These are phyloP conservation scores for Panicum virgatum DNA, from an alignment of 202 grass and related monocot species.

Conservation along the genomic window DNA sequence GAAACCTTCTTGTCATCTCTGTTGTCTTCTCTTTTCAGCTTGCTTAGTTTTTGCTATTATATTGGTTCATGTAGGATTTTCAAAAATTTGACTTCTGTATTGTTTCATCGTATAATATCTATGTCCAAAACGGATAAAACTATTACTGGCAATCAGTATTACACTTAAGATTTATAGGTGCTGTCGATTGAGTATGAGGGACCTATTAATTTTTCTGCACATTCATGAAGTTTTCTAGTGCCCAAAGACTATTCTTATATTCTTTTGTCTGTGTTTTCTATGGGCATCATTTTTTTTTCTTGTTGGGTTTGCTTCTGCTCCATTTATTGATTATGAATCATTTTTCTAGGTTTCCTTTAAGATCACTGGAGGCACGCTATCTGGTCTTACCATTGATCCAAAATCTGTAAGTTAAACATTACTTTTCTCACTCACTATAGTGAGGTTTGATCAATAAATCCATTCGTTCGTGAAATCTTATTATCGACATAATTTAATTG, in stretches of 20 bases:
- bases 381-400: conserved; percentile 79
- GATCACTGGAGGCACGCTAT: conserved; percentile 73
- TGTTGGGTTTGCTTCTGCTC: conserved; percentile 20
- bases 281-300: background rate
- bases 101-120: conserved; percentile 6
- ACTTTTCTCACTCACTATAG: conserved; percentile 13
- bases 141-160: conserved; percentile 2
- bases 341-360: conserved; percentile 85
- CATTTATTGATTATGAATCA: conserved; percentile 32
- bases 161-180: background rate
- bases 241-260: background rate
- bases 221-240: background rate
- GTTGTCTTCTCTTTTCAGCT: conserved; percentile 11
- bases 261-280: conserved; percentile 1
- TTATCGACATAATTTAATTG: conserved; percentile 19
- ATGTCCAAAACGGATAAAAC: background rate
- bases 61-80: conserved; percentile 21
- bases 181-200: background rate
- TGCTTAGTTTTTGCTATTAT: conserved; percentile 6
- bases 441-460: background rate
- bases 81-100: background rate
- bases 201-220: conserved; percentile 24
- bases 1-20: conserved; percentile 6
- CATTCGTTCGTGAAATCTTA: conserved; percentile 1
- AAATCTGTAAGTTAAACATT: conserved; percentile 66